phyloP scores from a whole-genome alignment of 345 rosid species.

The Abelmoschus esculentus region DNA sequence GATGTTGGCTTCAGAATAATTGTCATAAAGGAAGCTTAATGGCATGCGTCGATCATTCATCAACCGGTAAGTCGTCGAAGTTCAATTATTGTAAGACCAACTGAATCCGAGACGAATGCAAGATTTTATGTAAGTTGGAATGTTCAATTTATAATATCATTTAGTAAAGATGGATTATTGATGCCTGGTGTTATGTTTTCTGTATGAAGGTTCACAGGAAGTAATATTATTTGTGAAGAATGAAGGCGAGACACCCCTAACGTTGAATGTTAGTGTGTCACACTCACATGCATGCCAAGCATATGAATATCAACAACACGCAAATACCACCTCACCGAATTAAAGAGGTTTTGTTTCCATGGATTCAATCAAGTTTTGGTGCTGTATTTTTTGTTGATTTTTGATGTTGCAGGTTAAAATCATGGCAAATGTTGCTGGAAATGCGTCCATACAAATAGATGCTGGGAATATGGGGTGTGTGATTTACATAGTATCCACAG shows the following conservation, averaged over 20 bases:
- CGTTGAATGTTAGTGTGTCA: constrained; percentile 15
- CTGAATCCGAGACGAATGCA: no score
- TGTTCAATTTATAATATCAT: no score
- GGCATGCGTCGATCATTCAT: constrained; percentile 12
- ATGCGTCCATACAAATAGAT: constrained; percentile 21
- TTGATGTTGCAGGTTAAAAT: constrained; percentile 22
- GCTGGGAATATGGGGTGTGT: constrained; percentile 29
- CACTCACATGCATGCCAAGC: background rate
- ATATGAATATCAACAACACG: background rate
- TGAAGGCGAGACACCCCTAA: constrained; percentile 22
- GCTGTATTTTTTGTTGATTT: background rate
- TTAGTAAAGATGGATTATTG: background rate
- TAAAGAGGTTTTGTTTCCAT: constrained; percentile 22
- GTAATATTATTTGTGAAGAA: constrained; percentile 26
- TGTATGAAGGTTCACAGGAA: constrained; percentile 22
- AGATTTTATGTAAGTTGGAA: no score
- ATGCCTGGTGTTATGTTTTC: background rate
- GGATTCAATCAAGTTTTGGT: background rate
- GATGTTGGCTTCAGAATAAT: background rate
- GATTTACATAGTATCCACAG: constrained; percentile 16
- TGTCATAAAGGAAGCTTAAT: constrained; percentile 10
- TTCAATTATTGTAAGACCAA: no score
- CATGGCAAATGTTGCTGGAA: constrained; percentile 7
- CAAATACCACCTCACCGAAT: constrained; percentile 12
- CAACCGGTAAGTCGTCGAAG: background rate